Base-by-base conservation (phyloP, 805 yeast genomes). In the Kazachstania africana region DNA sequence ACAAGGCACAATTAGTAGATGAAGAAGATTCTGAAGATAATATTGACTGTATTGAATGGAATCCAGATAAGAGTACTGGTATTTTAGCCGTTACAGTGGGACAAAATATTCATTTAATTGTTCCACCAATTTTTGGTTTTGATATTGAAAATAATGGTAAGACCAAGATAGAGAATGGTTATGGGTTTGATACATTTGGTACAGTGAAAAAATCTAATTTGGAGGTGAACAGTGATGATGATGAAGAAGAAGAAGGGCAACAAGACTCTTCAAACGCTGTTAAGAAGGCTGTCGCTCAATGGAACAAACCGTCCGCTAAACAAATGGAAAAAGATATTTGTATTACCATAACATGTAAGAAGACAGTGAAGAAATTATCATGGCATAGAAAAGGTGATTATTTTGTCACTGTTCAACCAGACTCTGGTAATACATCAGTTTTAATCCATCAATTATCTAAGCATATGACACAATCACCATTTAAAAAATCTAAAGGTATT, bases 381-480 rank as follows among this genome's bases (percentile, higher is more conserved):
- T 91, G 98, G 98, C 98, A 91, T 58, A 70, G 95, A 56, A 80
- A 81, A 51, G 98, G 98, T 48, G 98, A 91, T 62, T 91, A 91
- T 55, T 82, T 91, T 47, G 94, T 88, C 41, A 77, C 94, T 4
- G 94, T 84, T n/a, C 76, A 94, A n/a, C 96, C 97, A 32, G 91
- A 83, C 32, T 79, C 84, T 31, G 83, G 81, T 34, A 76, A 84
- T 51, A 71, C 87, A 8, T 78, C 97, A 5, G 95, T 91, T 25
- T 66, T 91, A 38, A 84, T 91, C 42, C 98, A 91, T 60, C 97
- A 91, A 63, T 61, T 91, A 30, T 84, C 96, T 3, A 84, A 84
- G 59, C 97, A 91, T 62, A 68, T 79, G 37, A 78, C 97, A 12
- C 98, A 91, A 63, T 81, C 95, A 8, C 98, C 98, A 38, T 91